Conservation (phyloP, 768 basidiomycete species). For the Rhizopogon vulgaris region DNA sequence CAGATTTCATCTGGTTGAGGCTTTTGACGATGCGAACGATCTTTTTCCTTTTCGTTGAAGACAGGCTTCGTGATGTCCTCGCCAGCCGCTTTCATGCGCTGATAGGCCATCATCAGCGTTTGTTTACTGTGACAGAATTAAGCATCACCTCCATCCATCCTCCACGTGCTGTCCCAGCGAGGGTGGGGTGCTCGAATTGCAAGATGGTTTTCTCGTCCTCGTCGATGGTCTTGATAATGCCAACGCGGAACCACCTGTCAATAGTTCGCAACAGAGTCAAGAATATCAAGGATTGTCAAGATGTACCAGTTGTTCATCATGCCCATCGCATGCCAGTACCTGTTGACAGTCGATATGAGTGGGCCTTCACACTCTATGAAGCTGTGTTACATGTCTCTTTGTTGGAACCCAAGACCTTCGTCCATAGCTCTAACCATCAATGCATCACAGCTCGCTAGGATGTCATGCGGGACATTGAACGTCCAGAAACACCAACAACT, state of each 20-base stretch:
- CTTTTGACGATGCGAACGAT: background rate
- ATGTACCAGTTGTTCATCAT: slow-evolving; percentile 52
- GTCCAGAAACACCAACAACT: slow-evolving; percentile 60
- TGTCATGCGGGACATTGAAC: slow-evolving; percentile 28
- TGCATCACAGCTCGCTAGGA: slow-evolving; percentile 28
- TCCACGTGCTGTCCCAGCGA: slow-evolving; percentile 37
- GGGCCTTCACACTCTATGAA: background rate
- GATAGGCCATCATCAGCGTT: background rate
- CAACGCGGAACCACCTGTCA: slow-evolving; percentile 52
- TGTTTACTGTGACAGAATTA: background rate
- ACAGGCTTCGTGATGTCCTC: slow-evolving; percentile 36
- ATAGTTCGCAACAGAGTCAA: background rate
- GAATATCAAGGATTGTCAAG: background rate
- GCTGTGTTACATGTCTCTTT: slow-evolving; percentile 40
- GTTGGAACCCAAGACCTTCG: slow-evolving; percentile 44
- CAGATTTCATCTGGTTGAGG: slow-evolving; percentile 16
- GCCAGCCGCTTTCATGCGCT: slow-evolving; percentile 42
- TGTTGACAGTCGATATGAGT: slow-evolving; percentile 8
- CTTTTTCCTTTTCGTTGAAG: slow-evolving; percentile 20
- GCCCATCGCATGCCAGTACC: slow-evolving; percentile 46
- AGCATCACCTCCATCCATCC: slow-evolving; percentile 54
- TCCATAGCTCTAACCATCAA: slow-evolving; percentile 52
- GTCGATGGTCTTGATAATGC: slow-evolving; percentile 31
- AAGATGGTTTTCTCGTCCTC: slow-evolving; percentile 21
- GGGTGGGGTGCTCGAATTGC: slow-evolving; percentile 54